Base-by-base conservation (phyloP, 1,139 yeast genomes). In the Meyerozyma athensensis region DNA sequence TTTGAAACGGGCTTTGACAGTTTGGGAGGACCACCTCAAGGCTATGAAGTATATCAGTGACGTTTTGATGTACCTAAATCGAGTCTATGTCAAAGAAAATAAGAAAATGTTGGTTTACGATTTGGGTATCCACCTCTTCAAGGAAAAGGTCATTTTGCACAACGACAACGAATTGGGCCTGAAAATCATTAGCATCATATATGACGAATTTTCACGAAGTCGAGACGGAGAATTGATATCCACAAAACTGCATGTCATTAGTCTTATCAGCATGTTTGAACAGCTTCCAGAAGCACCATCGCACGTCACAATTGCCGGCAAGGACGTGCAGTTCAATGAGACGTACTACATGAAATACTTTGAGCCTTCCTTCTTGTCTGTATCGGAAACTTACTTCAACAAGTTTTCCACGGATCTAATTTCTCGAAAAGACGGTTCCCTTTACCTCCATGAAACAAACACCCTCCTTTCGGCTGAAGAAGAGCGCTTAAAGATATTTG, bases 1-100 rank as follows among this genome's bases (percentile, higher is more conserved):
- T 37, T 58, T 86, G 47, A 65, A 64, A 30, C 57, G 59, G 6
- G 60, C 83, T 3, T 63, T 75, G 20, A 50, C 50, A 16, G 77
- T 73, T 37, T 92, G 97, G 97, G 71, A 75, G 33, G 86, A 82
- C 36, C 94, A 86, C 56, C 62, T 81, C 31, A 70, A 81, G 35
- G 74, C 86, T 36, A 83, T 89, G 82, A 72, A 85, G 46, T 79
- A 86, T 68, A 76, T 90, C 30, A 77, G 94, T 47, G 97, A 92
- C 56, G 85, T 92, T 4, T 63, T 89, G 58, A 82, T 89, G 86
- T 92, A 92, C 54, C 63, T 92, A 74, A 68, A 92, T 55, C 73
- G 96, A 33, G 96, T 87, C 0, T 87, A 85, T 49, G 86, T 90
- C 20, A 79, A 78, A 44, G 95, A 84, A 45, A 77, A 78, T 41